phyloP scores from a whole-genome alignment of 2,329 filamentous ascomycete genomes.

The Pyrenophora tritici-repentis region DNA sequence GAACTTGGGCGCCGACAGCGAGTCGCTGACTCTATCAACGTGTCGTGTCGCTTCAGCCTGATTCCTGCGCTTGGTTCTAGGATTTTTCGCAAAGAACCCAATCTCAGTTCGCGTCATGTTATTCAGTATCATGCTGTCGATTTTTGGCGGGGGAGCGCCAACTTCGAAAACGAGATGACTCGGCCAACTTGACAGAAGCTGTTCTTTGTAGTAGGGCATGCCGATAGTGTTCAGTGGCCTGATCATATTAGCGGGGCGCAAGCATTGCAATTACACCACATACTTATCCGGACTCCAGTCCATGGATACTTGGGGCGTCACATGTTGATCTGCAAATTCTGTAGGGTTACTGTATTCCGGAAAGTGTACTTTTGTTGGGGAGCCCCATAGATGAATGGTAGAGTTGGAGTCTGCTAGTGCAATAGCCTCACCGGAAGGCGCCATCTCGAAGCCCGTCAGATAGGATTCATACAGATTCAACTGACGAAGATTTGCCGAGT shows the following conservation, averaged over 20 bases:
- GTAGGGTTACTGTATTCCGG: conserved; percentile 76
- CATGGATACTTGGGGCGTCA: conserved; percentile 62
- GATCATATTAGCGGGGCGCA: conserved; percentile 9
- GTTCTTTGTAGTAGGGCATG: conserved; percentile 91
- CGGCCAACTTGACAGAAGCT: conserved; percentile 87
- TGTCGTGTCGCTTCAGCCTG: conserved; percentile 79
- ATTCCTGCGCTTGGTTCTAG: conserved; percentile 74
- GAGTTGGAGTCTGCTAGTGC: conserved; percentile 80
- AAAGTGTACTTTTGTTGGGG: conserved; percentile 82
- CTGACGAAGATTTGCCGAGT: conserved; percentile 83
- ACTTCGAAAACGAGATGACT: conserved; percentile 82
- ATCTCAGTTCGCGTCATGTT: conserved; percentile 74
- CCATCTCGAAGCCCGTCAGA: conserved; percentile 81
- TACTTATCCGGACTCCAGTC: conserved; percentile 75
- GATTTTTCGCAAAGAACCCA: conserved; percentile 78
- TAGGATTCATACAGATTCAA: conserved; percentile 74
- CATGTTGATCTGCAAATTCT: conserved; percentile 71
- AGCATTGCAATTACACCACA: conserved; percentile 33
- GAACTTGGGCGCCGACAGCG: conserved; percentile 83
- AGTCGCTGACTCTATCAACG: conserved; percentile 61
- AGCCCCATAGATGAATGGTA: conserved; percentile 85
- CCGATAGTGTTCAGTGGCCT: conserved; percentile 84
- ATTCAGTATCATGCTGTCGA: conserved; percentile 72
- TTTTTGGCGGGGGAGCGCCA: conserved; percentile 76
- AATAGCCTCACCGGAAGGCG: conserved; percentile 84